Evolutionary conservation across 2,329 filamentous ascomycete species (phyloP), one percentile per base, ranked within the genome.

Genomic region (Elsinoe batatas): DNA sequence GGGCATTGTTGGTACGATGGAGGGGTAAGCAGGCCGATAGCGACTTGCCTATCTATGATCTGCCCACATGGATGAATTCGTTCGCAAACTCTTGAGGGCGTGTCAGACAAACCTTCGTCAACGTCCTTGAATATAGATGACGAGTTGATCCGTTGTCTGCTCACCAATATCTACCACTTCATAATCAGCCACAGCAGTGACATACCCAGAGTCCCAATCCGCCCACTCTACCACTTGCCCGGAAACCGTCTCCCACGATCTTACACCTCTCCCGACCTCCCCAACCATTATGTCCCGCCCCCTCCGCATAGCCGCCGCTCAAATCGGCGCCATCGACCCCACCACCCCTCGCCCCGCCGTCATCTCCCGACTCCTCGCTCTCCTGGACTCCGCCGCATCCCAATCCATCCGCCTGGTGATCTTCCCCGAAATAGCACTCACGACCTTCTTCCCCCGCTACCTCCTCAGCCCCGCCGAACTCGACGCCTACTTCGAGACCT

Each of bases 381-480:
- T 80, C 26, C 72, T 81, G 20, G 66, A 73, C 15, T 64, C 71
- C 42, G 78, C 77, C 11, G 69, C 72, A 1, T 55, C 65, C 2
- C 64, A 75, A 55, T 70, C 70, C 13, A 76, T 75, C 40, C 69
- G 76, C 58, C 64, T 81, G 1, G 72, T 80, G 8, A 72, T 80
- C 30, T 81, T 75, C 59, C 78, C 78, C 1, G 78, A 80, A 64
- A 69, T 72, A n/a, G 74, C 77, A 10, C 71, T 80, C 11, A 79
- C 77, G 0, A 80, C 78, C 0, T 81, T 81, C 69, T 80, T 80
- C 63, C 78, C 78, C 0, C 72, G 76, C 4, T 72, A 77, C 60
- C 65, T 79, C 42, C 71, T 78, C 54, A 58, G 61, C 6, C 59
- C 60, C 35, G 64, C 71, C 7, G 70, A 76, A 38, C 65, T 80